Evolutionary conservation across 2,329 filamentous ascomycete species (phyloP).

Genomic region (Cercospora sesami): DNA sequence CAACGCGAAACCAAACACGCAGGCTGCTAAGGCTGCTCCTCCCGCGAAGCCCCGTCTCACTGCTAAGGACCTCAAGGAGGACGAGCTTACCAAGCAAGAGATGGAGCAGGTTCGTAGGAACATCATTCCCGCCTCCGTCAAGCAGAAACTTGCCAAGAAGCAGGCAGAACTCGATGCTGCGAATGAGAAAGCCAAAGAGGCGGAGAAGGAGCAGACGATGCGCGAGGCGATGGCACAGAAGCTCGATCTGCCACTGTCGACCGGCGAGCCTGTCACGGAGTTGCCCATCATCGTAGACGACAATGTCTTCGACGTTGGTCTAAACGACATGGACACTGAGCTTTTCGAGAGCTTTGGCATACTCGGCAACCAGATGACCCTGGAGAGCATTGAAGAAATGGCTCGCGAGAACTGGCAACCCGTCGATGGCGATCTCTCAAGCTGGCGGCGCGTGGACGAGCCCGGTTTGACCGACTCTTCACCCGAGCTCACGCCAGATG

Average conservation of each 20-base stretch:
- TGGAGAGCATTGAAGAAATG: slow-evolving; percentile 14
- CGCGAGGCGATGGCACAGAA: slow-evolving; percentile 35
- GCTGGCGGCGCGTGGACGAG: slow-evolving; percentile 10
- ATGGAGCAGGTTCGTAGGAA: slow-evolving; percentile 19
- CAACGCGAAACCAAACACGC: slow-evolving; percentile 33
- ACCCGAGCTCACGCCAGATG: slow-evolving; percentile 35
- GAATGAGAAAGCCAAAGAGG: slow-evolving; percentile 22
- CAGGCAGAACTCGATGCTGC: slow-evolving; percentile 22
- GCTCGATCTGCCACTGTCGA: slow-evolving; percentile 24
- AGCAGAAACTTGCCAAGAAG: slow-evolving; percentile 26
- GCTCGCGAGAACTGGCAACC: not conserved
- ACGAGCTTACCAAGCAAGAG: slow-evolving; percentile 22
- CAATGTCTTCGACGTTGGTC: slow-evolving; percentile 17
- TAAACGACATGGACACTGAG: not conserved
- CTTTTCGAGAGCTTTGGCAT: slow-evolving; percentile 6
- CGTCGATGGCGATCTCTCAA: slow-evolving; percentile 6
- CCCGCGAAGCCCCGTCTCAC: slow-evolving; percentile 21
- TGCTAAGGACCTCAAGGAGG: slow-evolving; percentile 20
- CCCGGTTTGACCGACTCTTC: slow-evolving; percentile 11
- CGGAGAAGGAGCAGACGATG: slow-evolving; percentile 34
- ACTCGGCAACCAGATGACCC: slow-evolving; percentile 11
- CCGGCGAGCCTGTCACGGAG: slow-evolving; percentile 1
- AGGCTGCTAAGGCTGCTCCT: slow-evolving; percentile 3
- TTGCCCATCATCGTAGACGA: slow-evolving; percentile 10
- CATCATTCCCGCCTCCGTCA: slow-evolving; percentile 14